A percentile compares a stretch with the other conserved stretches of the same genome.
phyloP scores from a whole-genome alignment of 2,329 filamentous ascomycete species.

The Colletotrichum trifolii region DNA sequence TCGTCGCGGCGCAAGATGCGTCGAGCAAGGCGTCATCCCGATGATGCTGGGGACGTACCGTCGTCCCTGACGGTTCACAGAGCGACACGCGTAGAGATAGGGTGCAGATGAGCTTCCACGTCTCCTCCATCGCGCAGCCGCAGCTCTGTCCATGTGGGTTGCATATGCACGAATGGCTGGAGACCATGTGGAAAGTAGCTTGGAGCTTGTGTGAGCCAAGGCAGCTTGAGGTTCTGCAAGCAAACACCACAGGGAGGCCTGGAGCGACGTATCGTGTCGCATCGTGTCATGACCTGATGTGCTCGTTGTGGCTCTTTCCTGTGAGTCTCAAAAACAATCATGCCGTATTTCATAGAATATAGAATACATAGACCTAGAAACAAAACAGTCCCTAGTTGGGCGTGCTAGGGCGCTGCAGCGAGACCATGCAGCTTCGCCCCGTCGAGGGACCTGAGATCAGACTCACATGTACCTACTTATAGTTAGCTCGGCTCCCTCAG shows the following conservation, averaged over 20 bases:
- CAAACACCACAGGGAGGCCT: slow-evolving; percentile 10
- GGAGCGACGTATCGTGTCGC: slow-evolving; percentile 7
- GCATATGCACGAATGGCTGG: slow-evolving; percentile 33
- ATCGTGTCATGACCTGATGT: not conserved
- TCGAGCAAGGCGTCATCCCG: slow-evolving; percentile 22
- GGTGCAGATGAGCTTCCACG: slow-evolving; percentile 17
- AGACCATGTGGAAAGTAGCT: slow-evolving; percentile 16
- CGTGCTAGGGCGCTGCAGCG: not conserved
- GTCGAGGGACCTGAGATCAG: slow-evolving; percentile 6
- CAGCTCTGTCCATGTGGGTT: slow-evolving; percentile 11
- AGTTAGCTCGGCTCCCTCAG: slow-evolving; percentile 14
- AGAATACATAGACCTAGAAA: not conserved
- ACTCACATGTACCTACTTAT: slow-evolving; percentile 4
- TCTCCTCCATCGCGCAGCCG: slow-evolving; percentile 4
- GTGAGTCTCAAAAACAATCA: not conserved
- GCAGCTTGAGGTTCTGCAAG: not conserved
- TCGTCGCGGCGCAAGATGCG: slow-evolving; percentile 12
- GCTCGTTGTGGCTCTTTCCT: not conserved
- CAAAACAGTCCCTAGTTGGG: slow-evolving; percentile 2
- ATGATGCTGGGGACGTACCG: slow-evolving; percentile 3
- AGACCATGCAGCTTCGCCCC: slow-evolving; percentile 16
- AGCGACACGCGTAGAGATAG: slow-evolving; percentile 2
- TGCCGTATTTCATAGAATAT: slow-evolving; percentile 14
- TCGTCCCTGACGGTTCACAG: not conserved
- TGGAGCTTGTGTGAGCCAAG: slow-evolving; percentile 16